Evolutionary conservation across 2,329 filamentous ascomycete genomes (phyloP).

Genomic region (Colletotrichum cereale): DNA sequence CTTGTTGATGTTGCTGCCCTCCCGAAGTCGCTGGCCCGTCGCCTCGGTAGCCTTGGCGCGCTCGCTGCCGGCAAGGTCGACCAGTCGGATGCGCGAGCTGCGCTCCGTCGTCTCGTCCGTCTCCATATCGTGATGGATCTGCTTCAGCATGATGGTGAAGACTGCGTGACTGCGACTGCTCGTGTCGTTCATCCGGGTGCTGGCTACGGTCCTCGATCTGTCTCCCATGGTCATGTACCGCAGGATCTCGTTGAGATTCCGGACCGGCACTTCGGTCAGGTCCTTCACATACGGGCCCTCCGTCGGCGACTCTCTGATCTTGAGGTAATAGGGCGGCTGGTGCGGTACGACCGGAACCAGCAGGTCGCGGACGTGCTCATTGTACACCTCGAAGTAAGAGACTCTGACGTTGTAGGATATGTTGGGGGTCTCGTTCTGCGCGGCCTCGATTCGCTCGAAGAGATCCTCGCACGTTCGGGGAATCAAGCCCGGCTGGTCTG

Average conservation of each 20-base stretch:
- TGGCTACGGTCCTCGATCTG: constrained; percentile 86
- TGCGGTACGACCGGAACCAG: constrained; percentile 79
- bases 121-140: constrained; percentile 96
- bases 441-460: constrained; percentile 89
- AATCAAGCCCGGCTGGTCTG: constrained; percentile 89
- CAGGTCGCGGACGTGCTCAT: constrained; percentile 96
- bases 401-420: constrained; percentile 98
- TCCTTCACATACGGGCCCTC: constrained; percentile 98
- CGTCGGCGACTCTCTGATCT: constrained; percentile 94
- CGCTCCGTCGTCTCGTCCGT: constrained; percentile 98
- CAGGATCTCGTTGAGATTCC: constrained; percentile 87
- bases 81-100: constrained; percentile 91
- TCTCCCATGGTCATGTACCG: constrained; percentile 93
- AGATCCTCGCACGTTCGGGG: constrained; percentile 95
- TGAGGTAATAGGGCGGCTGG: constrained; percentile 89
- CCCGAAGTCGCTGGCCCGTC: constrained; percentile 88
- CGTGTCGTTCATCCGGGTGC: constrained; percentile 99
- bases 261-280: constrained; percentile 91
- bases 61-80: constrained; percentile 95
- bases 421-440: constrained; percentile 83
- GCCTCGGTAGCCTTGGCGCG: constrained; percentile 96
- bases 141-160: constrained; percentile 97
- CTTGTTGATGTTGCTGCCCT: constrained; percentile 99
- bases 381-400: constrained; percentile 99
- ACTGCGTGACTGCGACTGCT: constrained; percentile 96